Evolutionary conservation across 345 rosid species (phyloP).

Genomic region (Populus davidiana): DNA sequence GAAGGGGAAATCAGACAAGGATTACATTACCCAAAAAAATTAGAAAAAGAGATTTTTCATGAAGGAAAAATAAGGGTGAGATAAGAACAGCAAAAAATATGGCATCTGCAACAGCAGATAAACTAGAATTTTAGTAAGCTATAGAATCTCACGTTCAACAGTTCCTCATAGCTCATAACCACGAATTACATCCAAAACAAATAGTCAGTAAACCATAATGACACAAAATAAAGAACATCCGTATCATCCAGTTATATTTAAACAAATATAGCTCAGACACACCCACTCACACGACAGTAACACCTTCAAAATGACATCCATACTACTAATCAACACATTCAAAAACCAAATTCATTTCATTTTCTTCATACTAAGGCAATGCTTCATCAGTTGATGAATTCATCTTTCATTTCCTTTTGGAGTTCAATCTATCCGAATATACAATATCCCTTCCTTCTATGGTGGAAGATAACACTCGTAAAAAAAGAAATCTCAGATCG

Average conservation of each 20-base stretch:
- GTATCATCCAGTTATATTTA: background rate
- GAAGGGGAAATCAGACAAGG: background rate
- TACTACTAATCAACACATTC: no score
- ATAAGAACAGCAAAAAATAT: background rate
- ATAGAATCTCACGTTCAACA: background rate
- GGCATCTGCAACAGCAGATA: background rate
- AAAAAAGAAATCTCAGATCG: background rate
- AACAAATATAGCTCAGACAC: background rate
- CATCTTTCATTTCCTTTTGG: background rate
- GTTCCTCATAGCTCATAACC: background rate
- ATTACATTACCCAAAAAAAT: background rate
- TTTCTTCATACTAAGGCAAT: background rate
- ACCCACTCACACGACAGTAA: background rate
- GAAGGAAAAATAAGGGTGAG: no score
- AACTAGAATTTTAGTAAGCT: background rate
- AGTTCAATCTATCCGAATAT: background rate
- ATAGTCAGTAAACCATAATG: background rate
- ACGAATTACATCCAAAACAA: background rate
- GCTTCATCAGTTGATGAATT: background rate
- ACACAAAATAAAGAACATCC: background rate
- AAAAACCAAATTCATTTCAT: background rate
- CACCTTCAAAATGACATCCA: background rate
- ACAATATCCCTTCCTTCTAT: background rate
- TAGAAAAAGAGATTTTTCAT: background rate
- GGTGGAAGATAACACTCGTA: background rate